Percentiles rank a stretch among this genome's conserved stretches.
Conservation (phyloP, 331 rosid species). For the Quercus lobata region DNA sequence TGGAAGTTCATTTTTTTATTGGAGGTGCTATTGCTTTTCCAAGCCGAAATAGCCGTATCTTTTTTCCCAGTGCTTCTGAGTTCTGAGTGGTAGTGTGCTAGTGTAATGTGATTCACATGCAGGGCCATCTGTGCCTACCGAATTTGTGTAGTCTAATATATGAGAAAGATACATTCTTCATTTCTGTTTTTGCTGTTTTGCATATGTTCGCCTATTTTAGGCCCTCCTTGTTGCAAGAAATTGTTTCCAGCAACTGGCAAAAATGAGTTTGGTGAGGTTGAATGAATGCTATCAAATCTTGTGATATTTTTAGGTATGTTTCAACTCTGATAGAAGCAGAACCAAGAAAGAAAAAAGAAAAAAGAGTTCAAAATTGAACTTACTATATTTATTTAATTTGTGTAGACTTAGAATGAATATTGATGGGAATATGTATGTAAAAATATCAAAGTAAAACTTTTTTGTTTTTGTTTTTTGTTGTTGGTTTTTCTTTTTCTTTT, state of each 20-base stretch:
- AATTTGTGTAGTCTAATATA: background rate
- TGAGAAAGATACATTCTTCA: background rate
- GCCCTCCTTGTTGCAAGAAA: background rate
- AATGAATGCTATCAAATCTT: background rate
- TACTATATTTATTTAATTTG: no score
- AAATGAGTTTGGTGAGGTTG: background rate
- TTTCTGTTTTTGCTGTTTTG: background rate
- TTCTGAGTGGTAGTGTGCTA: constrained; percentile 9
- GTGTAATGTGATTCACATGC: constrained; percentile 12
- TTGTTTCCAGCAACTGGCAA: background rate
- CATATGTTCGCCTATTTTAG: background rate
- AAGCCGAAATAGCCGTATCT: constrained; percentile 5
- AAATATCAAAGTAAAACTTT: no score
- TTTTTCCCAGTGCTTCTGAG: constrained; percentile 1
- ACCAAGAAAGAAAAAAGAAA: no score
- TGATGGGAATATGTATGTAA: no score
- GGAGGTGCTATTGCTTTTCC: constrained; percentile 17
- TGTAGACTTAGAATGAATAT: no score
- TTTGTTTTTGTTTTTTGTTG: no score
- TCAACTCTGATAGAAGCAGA: no score
- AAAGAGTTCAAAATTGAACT: no score
- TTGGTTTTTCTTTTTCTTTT: no score
- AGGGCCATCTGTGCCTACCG: background rate
- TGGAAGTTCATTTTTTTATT: constrained; percentile 9
- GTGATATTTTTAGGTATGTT: no score